Evolutionary conservation across 1,284 basidiomycete genomes (phyloP), one percentile per base, ranked within the genome.

Genomic region (Fomitopsis pinicola): DNA sequence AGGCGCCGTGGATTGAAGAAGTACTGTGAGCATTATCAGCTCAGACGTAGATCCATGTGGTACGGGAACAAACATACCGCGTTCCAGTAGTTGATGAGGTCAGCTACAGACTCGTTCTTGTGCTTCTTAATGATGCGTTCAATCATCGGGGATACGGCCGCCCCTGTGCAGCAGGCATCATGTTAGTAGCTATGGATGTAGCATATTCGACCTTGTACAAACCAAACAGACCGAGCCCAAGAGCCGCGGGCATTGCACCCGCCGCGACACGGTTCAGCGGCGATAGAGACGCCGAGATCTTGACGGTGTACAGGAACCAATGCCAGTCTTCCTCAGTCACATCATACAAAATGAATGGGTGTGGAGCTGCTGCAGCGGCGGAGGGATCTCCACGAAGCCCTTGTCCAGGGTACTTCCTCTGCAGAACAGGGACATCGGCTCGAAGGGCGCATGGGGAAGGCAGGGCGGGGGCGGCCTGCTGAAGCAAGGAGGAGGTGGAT

Each of bases 341-440:
- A 48, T 69, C 69, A 48, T 70, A 66, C 48, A 61, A 57, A 17
- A 58, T 44, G 57, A 70, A 70, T 52, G 69, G 69, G 42, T 70
- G 69, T 30, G 64, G 66, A 46, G 52, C 35, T 12, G 58, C 44
- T 30, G 57, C 46, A 28, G 60, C 38, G 65, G 62, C 6, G 69
- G 69, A n/a, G 64, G 60, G 14, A 57, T 42, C 7, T 53, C 6
- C 2, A 65, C 64, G 56, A 67, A 69, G 7, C 68, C 68, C 58
- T 58, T 60, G 33, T 60, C 60, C 14, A 70, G 62, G 44, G 58
- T 58, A 8, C 50, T 59, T 35, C 62, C 63, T 35, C 45, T 42
- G 44, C 64, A 61, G 45, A 64, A 36, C 28, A 63, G 58, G 30
- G 62, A 58, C 59, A 58, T 60, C 8, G 64, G 66, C 15, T 64